phyloP scores from a whole-genome alignment of 306 rosid genomes.

The Ochetophila trinervis region DNA sequence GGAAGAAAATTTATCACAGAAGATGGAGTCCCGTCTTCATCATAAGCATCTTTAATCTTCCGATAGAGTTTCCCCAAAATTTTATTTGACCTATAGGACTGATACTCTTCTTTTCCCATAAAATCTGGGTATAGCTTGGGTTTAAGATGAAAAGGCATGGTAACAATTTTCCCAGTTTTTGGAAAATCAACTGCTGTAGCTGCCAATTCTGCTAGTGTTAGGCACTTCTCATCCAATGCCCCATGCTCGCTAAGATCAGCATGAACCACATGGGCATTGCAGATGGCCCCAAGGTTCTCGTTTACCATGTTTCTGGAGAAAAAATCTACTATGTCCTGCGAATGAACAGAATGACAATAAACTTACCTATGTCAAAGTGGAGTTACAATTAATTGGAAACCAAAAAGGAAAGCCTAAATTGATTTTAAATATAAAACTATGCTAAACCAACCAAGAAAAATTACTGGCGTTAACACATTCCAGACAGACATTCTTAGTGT shows the following conservation, averaged over 20 bases:
- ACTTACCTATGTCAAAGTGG: background rate
- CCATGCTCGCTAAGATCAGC: conserved; percentile 72
- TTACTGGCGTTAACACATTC: background rate
- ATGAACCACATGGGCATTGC: conserved; percentile 96
- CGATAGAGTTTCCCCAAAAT: conserved; percentile 80
- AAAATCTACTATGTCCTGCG: conserved; percentile 65
- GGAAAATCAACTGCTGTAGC: conserved; percentile 93
- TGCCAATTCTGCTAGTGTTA: conserved; percentile 68
- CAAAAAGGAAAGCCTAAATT: background rate
- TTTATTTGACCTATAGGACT: conserved; percentile 64
- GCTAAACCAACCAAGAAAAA: background rate
- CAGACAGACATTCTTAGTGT: background rate
- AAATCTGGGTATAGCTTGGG: conserved; percentile 88
- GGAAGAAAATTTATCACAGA: conserved; percentile 29
- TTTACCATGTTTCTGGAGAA: conserved; percentile 67
- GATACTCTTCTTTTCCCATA: conserved; percentile 73
- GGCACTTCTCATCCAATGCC: conserved; percentile 66
- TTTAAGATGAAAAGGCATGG: conserved; percentile 58
- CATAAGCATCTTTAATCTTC: conserved; percentile 51
- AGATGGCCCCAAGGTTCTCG: conserved; percentile 71
- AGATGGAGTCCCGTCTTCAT: conserved; percentile 38
- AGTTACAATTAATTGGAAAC: conserved; percentile 4
- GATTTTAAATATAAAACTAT: background rate
- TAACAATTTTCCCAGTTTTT: conserved; percentile 66
- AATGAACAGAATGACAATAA: conserved; percentile 22